Evolutionary conservation across 1,284 basidiomycete genomes (phyloP).

Genomic region (Xerocomus amazonicus): DNA sequence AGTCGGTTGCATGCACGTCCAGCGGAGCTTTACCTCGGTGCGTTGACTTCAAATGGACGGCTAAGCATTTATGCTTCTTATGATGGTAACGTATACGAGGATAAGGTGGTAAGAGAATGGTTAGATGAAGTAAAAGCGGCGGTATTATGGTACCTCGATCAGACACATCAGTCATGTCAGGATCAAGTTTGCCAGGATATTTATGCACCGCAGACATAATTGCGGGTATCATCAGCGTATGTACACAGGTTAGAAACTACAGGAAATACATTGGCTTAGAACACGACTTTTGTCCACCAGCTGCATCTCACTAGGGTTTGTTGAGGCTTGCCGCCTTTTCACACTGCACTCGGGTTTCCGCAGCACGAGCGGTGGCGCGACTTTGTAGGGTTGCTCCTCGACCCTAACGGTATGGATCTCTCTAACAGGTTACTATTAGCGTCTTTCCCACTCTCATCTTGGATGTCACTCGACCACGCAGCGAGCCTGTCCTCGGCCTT

Average conservation of each 20-base stretch:
- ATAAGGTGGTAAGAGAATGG: neutral
- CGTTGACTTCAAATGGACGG: constrained; percentile 33
- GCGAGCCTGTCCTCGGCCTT: constrained; percentile 50
- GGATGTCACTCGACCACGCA: constrained; percentile 48
- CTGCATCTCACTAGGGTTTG: neutral
- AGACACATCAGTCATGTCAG: neutral
- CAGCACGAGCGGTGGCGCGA: constrained; percentile 56
- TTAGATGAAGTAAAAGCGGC: constrained; percentile 36
- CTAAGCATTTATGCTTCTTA: constrained; percentile 37
- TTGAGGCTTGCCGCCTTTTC: constrained; percentile 34
- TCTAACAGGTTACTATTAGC: constrained; percentile 22
- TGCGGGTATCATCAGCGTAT: too few species aligned
- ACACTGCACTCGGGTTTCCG: constrained; percentile 49
- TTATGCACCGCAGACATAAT: too few species aligned
- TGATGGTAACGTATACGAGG: constrained; percentile 35
- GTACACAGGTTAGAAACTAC: too few species aligned
- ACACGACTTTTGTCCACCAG: neutral
- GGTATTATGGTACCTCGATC: constrained; percentile 38
- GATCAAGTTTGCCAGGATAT: neutral
- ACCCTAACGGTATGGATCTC: constrained; percentile 31
- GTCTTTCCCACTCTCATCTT: constrained; percentile 38
- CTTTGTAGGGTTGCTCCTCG: constrained; percentile 35
- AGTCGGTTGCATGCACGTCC: constrained; percentile 41
- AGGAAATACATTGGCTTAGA: too few species aligned
- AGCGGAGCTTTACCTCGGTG: constrained; percentile 46